Evolutionary conservation across 768 basidiomycete species (phyloP), one percentile per base, ranked within the genome.

Genomic region (Lactarius sp.): DNA sequence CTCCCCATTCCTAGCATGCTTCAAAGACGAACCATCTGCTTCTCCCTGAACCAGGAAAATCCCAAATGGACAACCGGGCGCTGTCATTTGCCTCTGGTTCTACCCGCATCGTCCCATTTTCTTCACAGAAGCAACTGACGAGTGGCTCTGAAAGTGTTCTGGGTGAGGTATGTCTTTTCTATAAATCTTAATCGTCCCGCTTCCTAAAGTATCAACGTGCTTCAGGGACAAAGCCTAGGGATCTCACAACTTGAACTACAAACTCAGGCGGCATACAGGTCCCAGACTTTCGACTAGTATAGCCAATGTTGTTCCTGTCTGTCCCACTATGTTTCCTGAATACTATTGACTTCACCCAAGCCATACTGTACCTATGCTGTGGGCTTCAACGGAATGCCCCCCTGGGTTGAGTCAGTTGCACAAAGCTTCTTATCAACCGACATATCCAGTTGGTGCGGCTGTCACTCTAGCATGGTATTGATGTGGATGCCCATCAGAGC

Each of bases 251-350:
- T 65, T 9, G 50, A 65, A 31, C 49, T 39, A 12, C 64, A 56
- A 51, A 60, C 64, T 37, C 64, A 60, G 31, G 64, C 64, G 12
- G 7, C 37, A 12, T 60, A 65, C 53, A 55, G 3, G n/a, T 65
- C 58, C 34, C 53, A 55, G 41, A 31, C 16, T 31, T 53, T 52
- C 14, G 49, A 56, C 27, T 46, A 64, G 46, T 13, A 27, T 20
- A 58, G 14, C 33, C 13, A 36, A 6, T 33, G 16, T 44, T 18
- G 16, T 6, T 16, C 18, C 42, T 13, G 18, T 27, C 13, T 49
- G 20, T 27, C 42, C 18, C 42, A 41, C 6, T 27, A 27, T 49
- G 20, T 27, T 49, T 8, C 9, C n/a, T n/a, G 46, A 47, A 47
- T 47, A 22, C 20, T 44, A 44, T 49, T 6, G 16, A 3, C 3